These are phyloP conservation scores for Phytophthora tubulina DNA, from an alignment of 352 stramenopile species.

Conservation along the genomic window DNA sequence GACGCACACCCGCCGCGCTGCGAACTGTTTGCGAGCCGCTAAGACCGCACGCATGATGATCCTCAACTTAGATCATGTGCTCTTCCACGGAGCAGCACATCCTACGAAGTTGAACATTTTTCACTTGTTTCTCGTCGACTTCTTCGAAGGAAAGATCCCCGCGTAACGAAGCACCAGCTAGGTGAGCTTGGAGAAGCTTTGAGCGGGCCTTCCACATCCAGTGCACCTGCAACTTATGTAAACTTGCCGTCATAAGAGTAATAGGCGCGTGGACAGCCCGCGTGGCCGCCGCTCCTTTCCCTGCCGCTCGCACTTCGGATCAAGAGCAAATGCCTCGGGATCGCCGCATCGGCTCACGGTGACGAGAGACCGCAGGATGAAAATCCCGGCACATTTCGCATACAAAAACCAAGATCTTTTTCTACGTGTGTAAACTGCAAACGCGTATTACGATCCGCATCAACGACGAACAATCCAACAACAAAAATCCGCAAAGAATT, in stretches of 20 bases:
- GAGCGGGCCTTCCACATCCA: constrained; percentile 19
- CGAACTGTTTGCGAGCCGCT: not conserved
- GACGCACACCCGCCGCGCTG: constrained; percentile 7
- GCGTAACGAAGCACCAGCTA: constrained; percentile 2
- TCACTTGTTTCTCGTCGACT: not conserved
- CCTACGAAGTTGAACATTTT: constrained; percentile 17
- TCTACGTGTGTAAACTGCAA: not conserved
- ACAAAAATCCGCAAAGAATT: constrained; percentile 22
- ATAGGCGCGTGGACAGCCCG: constrained; percentile 28
- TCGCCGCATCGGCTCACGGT: constrained; percentile 3
- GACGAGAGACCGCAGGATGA: constrained; percentile 15
- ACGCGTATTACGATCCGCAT: constrained; percentile 13
- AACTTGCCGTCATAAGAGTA: constrained; percentile 30
- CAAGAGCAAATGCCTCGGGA: constrained; percentile 25
- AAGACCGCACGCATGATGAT: not conserved
- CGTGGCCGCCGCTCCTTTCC: constrained; percentile 33
- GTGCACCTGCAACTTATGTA: constrained; percentile 17
- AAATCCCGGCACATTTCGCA: constrained; percentile 39
- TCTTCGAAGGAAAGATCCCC: constrained; percentile 15
- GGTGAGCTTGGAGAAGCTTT: constrained; percentile 16
- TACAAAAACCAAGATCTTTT: constrained; percentile 29
- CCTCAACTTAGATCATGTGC: constrained; percentile 21
- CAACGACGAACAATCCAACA: constrained; percentile 22
- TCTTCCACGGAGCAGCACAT: constrained; percentile 13
- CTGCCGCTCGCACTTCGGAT: constrained; percentile 37